A percentile compares a stretch with the other conserved stretches of the same genome.
phyloP scores from a whole-genome alignment of 2,329 filamentous ascomycete genomes.

The Aspergillus japonicus region DNA sequence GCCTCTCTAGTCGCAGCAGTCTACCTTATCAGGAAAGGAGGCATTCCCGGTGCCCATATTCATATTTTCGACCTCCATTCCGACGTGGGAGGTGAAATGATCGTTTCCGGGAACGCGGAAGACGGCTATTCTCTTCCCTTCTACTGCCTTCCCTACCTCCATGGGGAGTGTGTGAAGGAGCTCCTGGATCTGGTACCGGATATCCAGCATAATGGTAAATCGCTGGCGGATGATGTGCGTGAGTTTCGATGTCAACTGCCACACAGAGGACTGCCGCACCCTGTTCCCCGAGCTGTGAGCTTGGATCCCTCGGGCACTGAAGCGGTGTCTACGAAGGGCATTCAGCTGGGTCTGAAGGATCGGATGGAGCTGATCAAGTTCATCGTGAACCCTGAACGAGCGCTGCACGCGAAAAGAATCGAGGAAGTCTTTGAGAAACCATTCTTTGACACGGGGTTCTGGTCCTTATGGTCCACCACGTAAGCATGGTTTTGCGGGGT shows the following conservation, averaged over 20 bases:
- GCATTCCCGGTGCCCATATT: conserved; percentile 32
- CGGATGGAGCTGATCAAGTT: conserved; percentile 18
- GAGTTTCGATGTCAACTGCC: conserved; percentile 9
- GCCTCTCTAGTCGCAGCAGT: conserved; percentile 37
- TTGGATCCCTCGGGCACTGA: neutral
- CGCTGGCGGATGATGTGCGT: conserved; percentile 3
- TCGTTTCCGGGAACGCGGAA: conserved; percentile 26
- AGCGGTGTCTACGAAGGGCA: conserved; percentile 4
- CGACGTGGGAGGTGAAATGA: conserved; percentile 32
- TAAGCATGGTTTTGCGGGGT: neutral
- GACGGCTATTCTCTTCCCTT: conserved; percentile 35
- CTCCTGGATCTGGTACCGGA: conserved; percentile 33
- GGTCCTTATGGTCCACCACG: conserved; percentile 27
- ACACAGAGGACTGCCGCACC: neutral
- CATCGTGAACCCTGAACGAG: conserved; percentile 21
- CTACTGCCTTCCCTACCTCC: conserved; percentile 34
- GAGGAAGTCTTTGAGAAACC: conserved; percentile 24
- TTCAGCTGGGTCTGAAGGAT: conserved; percentile 16
- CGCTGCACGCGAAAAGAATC: conserved; percentile 28
- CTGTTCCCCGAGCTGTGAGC: conserved; percentile 3
- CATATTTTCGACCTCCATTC: conserved; percentile 36
- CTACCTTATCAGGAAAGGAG: conserved; percentile 36
- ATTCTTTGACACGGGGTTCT: conserved; percentile 25
- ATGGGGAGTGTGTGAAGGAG: conserved; percentile 34
- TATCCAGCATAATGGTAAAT: neutral